A percentile compares a stretch with the other conserved stretches of the same genome.
phyloP scores from a whole-genome alignment of 2,329 filamentous ascomycete species.

The Trichoderma koningii region DNA sequence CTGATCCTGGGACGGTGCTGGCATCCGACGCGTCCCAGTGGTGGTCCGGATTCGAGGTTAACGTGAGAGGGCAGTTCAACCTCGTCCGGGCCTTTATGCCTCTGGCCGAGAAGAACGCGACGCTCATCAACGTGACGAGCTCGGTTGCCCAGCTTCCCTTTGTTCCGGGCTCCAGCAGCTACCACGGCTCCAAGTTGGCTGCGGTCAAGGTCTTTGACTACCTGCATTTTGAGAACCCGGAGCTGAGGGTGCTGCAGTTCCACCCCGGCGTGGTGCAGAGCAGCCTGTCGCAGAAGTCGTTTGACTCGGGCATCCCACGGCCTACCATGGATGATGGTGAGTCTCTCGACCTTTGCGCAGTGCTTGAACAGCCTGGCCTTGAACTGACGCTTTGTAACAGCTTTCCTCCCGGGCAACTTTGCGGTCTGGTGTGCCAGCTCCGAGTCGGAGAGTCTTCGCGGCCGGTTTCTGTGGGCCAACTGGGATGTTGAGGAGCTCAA shows the following conservation, averaged over 20 bases:
- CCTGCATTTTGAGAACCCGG: slow-evolving; percentile 44
- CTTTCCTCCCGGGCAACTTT: slow-evolving; percentile 40
- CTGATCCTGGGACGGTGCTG: slow-evolving; percentile 27
- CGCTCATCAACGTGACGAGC: slow-evolving; percentile 34
- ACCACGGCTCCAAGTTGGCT: slow-evolving; percentile 48
- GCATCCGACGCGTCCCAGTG: slow-evolving; percentile 32
- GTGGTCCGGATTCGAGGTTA: slow-evolving; percentile 37
- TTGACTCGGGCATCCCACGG: slow-evolving; percentile 22
- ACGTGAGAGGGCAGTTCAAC: slow-evolving; percentile 38
- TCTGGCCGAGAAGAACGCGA: slow-evolving; percentile 34
- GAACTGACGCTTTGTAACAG: slow-evolving; percentile 28
- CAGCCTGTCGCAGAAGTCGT: slow-evolving; percentile 32
- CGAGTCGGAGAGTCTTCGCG: slow-evolving; percentile 50
- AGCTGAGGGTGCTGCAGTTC: slow-evolving; percentile 44
- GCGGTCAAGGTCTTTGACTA: slow-evolving; percentile 44
- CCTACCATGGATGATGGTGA: slow-evolving; percentile 14
- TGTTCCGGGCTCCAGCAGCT: slow-evolving; percentile 39
- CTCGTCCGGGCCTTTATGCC: slow-evolving; percentile 36
- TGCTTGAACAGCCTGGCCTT: not conserved
- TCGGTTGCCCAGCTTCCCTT: slow-evolving; percentile 33
- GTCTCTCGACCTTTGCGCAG: not conserved
- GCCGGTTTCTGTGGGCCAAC: slow-evolving; percentile 50
- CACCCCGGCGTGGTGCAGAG: slow-evolving; percentile 47
- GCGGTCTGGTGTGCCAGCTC: slow-evolving; percentile 47
- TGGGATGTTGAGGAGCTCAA: slow-evolving; percentile 56